A percentile compares a stretch with the other conserved stretches of the same genome.
Evolutionary conservation across 768 basidiomycete species (phyloP).

Genomic region (Tylopilus subfusipes): DNA sequence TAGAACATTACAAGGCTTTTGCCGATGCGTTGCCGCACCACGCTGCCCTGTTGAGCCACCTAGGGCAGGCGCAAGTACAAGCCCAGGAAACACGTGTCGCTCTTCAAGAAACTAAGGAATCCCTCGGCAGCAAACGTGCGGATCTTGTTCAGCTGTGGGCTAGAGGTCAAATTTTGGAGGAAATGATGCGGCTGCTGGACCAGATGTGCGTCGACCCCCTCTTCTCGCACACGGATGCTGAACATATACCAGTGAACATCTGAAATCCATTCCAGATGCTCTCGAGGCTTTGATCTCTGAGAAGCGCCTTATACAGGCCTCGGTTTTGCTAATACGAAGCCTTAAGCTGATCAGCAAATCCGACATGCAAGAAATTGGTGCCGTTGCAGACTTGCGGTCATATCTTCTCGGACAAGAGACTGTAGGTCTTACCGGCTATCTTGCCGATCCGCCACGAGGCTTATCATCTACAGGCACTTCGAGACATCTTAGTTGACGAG

Average conservation of each 20-base stretch:
- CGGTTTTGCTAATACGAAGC: conserved; percentile 80
- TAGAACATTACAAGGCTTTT: conserved; percentile 91
- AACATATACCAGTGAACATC: conserved; percentile 60
- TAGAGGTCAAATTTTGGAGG: conserved; percentile 85
- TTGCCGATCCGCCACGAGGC: neutral
- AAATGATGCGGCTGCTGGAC: conserved; percentile 93
- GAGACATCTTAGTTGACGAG: conserved; percentile 93
- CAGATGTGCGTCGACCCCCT: conserved; percentile 66
- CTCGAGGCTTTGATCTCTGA: conserved; percentile 95
- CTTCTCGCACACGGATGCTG: conserved; percentile 11
- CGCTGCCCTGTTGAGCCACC: conserved; percentile 66
- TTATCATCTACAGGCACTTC: conserved; percentile 59
- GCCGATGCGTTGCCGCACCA: conserved; percentile 93
- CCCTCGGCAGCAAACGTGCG: conserved; percentile 74
- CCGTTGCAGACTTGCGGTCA: conserved; percentile 79
- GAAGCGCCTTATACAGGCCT: conserved; percentile 86
- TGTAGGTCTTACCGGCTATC: conserved; percentile 42
- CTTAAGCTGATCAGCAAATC: conserved; percentile 87
- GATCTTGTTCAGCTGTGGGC: conserved; percentile 90
- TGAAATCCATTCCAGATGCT: conserved; percentile 87
- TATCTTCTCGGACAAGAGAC: conserved; percentile 86
- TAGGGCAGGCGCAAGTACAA: conserved; percentile 71
- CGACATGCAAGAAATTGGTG: conserved; percentile 96
- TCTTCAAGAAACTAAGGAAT: conserved; percentile 77
- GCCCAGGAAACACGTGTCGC: conserved; percentile 65